phyloP scores from a whole-genome alignment of 2,329 filamentous ascomycete genomes.

The Cylindrodendrum hubeiense region DNA sequence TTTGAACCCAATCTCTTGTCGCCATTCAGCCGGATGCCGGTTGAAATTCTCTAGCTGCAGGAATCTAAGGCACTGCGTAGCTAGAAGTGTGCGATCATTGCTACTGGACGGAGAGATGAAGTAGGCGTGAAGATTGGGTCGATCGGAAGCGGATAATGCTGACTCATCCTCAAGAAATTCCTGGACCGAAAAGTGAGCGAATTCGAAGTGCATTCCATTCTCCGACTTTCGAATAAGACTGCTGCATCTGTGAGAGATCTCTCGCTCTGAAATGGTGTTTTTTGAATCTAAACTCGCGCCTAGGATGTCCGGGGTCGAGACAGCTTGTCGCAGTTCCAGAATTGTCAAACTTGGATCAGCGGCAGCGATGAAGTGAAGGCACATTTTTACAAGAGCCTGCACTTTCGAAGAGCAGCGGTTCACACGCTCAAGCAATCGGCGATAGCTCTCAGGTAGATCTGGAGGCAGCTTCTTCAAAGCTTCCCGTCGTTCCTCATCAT shows the following conservation, averaged over 20 bases:
- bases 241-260: slow-evolving; percentile 18
- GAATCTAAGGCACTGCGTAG: slow-evolving; percentile 18
- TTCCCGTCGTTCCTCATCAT: slow-evolving; percentile 20
- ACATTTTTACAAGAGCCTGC: background rate
- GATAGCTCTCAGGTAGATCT: slow-evolving; percentile 19
- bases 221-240: slow-evolving; percentile 21
- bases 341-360: fast-evolving
- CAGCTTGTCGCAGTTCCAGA: slow-evolving; percentile 5
- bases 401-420: background rate
- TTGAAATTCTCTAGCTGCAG: slow-evolving; percentile 25
- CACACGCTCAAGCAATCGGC: slow-evolving; percentile 17
- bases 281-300: background rate
- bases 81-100: background rate
- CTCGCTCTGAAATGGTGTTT: slow-evolving; percentile 15
- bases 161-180: slow-evolving; percentile 23
- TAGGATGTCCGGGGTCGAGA: background rate
- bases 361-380: slow-evolving; percentile 14
- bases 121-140: background rate
- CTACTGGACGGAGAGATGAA: fast-evolving
- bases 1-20: background rate
- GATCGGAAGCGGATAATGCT: background rate
- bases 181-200: slow-evolving; percentile 32
- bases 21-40: fast-evolving
- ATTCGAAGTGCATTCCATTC: background rate
- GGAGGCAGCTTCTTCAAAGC: slow-evolving; percentile 25